Base-by-base conservation (phyloP, 306 rosid species). In the Quercus dentata region DNA sequence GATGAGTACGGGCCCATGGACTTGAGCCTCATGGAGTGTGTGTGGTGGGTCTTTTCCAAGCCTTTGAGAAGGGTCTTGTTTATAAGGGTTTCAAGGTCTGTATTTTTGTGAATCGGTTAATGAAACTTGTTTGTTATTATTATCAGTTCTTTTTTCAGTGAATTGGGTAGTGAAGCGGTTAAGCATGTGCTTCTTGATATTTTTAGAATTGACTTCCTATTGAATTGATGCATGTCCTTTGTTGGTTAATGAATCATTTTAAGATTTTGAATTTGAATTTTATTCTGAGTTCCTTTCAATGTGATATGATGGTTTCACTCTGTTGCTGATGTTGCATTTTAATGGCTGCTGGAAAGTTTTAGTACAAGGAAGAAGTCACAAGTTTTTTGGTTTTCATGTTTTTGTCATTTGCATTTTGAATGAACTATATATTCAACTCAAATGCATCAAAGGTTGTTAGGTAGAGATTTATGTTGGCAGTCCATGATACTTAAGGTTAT, bases 11-110 rank as follows among this genome's bases (percentile, higher is more conserved):
- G 91, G 79, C 93, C 99, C 1, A 95, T 91, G 99, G 99, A 92
- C 78, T 71, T 92, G 78, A 88, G 84, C 6, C 89, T 90, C 67
- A 95, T 92, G 99, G 99, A 95, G 90, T 86, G 87, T 33, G 89
- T 92, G 20, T 92, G 99, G 98, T 92, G 99, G 98, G 98, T 92
- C 23, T 92, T 95, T 77, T 75, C 89, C 0, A 92, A 92, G 92
- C 85, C 93, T 12, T 23, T 61, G 67, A 76, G 1, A 95, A 92
- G 69, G 88, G 87, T 18, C 98, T 95, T 82, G 98, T 95, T 6
- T 95, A 92, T 73, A 95, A 95, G 78, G 94, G 99, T 69, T 95
- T 92, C 71, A 95, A 95, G 98, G 99, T 92, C 54, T 49, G 54
- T 11, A 49, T 12, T 49, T 49, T 49, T 49, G 1, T 12, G 15